Evolutionary conservation across 2,329 filamentous ascomycete genomes (phyloP).

Genomic region (Cylindrodendrum hubeiense): DNA sequence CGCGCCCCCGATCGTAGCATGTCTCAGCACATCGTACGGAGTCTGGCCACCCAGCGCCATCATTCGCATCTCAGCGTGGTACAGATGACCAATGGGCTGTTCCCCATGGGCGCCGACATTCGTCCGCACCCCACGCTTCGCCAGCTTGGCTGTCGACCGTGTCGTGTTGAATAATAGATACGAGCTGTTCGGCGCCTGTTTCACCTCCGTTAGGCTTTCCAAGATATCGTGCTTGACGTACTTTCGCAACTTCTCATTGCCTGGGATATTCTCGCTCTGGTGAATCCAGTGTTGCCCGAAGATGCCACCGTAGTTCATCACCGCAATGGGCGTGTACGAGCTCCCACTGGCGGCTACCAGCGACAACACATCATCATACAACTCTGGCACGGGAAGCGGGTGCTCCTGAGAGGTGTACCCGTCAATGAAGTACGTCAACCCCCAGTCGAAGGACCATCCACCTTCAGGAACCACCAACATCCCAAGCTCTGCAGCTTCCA

Average conservation of each 20-base stretch:
- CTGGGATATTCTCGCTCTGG: background rate
- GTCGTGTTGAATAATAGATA: conserved; percentile 3
- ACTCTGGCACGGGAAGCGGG: background rate
- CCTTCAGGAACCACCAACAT: background rate
- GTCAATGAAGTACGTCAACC: conserved; percentile 4
- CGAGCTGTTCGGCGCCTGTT: background rate
- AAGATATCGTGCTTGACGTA: background rate
- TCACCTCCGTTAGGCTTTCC: conserved; percentile 3
- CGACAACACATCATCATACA: background rate
- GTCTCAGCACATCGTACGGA: background rate
- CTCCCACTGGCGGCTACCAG: background rate
- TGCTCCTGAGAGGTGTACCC: conserved; percentile 2
- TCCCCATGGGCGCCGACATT: background rate
- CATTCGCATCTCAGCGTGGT: conserved; percentile 1
- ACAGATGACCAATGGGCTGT: conserved; percentile 1
- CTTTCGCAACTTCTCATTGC: background rate
- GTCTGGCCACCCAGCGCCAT: background rate
- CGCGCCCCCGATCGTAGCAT: background rate
- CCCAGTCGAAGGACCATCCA: conserved; percentile 11
- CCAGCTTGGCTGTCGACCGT: background rate
- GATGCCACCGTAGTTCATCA: conserved; percentile 6
- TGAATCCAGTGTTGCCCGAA: conserved; percentile 8
- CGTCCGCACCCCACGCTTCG: background rate
- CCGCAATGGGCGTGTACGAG: background rate
- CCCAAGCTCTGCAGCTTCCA: background rate